These are phyloP conservation scores for Barnettozyma hawaiiensis DNA, from an alignment of 1,139 yeast genomes.

Conservation along the genomic window DNA sequence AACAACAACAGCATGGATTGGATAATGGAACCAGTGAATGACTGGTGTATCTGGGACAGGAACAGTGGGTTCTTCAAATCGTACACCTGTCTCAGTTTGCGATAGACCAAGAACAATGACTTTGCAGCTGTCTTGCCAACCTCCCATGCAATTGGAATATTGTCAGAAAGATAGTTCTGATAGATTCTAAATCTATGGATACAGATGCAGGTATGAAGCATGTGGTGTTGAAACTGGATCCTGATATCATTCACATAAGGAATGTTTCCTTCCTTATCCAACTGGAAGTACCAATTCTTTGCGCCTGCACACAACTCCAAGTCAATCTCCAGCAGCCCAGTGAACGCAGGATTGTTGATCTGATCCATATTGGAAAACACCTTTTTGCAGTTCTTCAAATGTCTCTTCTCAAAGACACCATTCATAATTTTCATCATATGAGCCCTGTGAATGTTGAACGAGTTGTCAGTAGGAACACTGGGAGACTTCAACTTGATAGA, in stretches of 20 bases:
- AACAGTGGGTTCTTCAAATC: conserved; percentile 23
- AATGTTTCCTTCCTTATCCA: conserved; percentile 22
- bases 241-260: conserved; percentile 21
- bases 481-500: conserved; percentile 18
- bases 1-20: conserved; percentile 27
- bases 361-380: conserved; percentile 12
- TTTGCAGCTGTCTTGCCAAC: conserved; percentile 25
- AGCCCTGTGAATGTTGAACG: conserved; percentile 27
- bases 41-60: conserved; percentile 27
- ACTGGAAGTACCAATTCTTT: conserved; percentile 26
- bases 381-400: conserved; percentile 11
- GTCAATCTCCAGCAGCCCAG: conserved; percentile 25
- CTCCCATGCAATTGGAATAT: conserved; percentile 27
- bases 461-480: conserved; percentile 25
- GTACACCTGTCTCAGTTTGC: conserved; percentile 21
- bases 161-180: conserved; percentile 25
- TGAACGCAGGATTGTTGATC: conserved; percentile 18
- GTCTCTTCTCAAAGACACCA: conserved; percentile 23
- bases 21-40: conserved; percentile 27
- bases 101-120: conserved; percentile 25
- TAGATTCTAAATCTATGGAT: conserved; percentile 28
- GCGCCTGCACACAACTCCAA: conserved; percentile 23
- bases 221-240: conserved; percentile 28
- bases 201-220: conserved; percentile 28
- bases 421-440: conserved; percentile 27